Percentiles rank a stretch among this genome's conserved stretches.
Evolutionary conservation across 352 stramenopile species (phyloP).

Genomic region (Phytopythium aichiense): DNA sequence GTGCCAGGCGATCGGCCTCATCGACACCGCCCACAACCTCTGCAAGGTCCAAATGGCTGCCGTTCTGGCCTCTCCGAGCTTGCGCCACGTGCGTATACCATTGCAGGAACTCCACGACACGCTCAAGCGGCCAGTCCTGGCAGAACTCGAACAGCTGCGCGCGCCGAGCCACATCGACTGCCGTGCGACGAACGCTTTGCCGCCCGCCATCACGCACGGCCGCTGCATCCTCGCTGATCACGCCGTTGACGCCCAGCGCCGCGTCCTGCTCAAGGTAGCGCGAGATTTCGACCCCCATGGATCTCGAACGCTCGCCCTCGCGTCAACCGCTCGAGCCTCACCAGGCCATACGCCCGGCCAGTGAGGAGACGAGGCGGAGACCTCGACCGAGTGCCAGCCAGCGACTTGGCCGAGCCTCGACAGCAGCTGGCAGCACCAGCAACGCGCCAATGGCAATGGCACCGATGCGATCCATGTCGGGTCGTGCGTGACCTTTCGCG

Average conservation of each 20-base stretch:
- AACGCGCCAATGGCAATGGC: not conserved
- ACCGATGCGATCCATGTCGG: too few species aligned
- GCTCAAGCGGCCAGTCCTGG: conserved; percentile 48
- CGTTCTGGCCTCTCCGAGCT: not conserved
- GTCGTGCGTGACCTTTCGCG: not conserved
- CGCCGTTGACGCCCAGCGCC: conserved; percentile 31
- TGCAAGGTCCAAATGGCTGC: not conserved
- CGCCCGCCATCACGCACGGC: not conserved
- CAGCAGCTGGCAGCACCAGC: too few species aligned
- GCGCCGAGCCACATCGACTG: conserved; percentile 36
- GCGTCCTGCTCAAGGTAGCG: conserved; percentile 39
- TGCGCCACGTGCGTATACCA: conserved; percentile 49
- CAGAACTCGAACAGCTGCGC: conserved; percentile 57
- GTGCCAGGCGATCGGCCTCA: conserved; percentile 32
- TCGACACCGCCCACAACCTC: not conserved
- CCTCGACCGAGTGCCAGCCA: not conserved
- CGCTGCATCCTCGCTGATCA: conserved; percentile 25
- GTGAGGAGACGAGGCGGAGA: not conserved
- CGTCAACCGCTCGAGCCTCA: not conserved
- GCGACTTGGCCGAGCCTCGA: too few species aligned
- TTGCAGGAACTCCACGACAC: conserved; percentile 45
- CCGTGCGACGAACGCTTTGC: conserved; percentile 24
- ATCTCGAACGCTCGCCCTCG: not conserved
- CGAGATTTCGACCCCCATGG: conserved; percentile 44
- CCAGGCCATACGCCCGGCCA: not conserved